Base-by-base conservation (phyloP, 352 stramenopile species). In the Globisporangium yorkense region DNA sequence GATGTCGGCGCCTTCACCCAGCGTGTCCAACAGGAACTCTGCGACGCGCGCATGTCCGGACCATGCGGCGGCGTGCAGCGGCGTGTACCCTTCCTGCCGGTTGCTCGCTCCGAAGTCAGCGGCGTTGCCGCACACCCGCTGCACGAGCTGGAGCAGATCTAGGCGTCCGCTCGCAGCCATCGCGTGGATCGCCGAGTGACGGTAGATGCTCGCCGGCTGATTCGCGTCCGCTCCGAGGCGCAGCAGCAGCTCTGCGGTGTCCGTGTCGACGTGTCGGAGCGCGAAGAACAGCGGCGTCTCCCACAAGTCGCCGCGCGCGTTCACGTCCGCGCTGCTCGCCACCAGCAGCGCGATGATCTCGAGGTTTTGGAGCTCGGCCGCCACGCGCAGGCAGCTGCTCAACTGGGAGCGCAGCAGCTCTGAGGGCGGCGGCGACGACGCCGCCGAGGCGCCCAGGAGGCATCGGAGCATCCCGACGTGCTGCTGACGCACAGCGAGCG, bases 221-320 rank as follows among this genome's bases (percentile, higher is more conserved):
- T 43, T 54, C 7, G 44, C 50, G 15, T 54, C 50, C 1, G 50
- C 33, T 29, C 50, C 50, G 40, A 54, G 50, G 16, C 29, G 40
- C 5, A 54, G 33, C n/a, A 54, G 18, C 33, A 43, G 33, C 33
- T 54, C 20, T 12, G 20, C 24, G 16, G 33, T 24, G 33, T 24
- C 50, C 16, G n/a, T 2, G 6, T 13, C 18, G 9, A 21, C 16
- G 48, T 41, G 33, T 10, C 20, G 2, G 40, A 54, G 8, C 20
- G 33, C n/a, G 31, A 15, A 31, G 16, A 18, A 33, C 31, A 54
- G 21, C 16, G 33, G 50, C 1, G 15, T 46, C 18, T 20, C 16
- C 5, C 24, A 16, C 6, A 2, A 13, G 4, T 21, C 7, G 13
- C 41, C 24, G 21, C 40, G 20, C 33, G n/a, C 50, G 9, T 54